Evolutionary conservation across 192 early-diverging fungal species (phyloP).

Genomic region (Allomyces macrogynus): DNA sequence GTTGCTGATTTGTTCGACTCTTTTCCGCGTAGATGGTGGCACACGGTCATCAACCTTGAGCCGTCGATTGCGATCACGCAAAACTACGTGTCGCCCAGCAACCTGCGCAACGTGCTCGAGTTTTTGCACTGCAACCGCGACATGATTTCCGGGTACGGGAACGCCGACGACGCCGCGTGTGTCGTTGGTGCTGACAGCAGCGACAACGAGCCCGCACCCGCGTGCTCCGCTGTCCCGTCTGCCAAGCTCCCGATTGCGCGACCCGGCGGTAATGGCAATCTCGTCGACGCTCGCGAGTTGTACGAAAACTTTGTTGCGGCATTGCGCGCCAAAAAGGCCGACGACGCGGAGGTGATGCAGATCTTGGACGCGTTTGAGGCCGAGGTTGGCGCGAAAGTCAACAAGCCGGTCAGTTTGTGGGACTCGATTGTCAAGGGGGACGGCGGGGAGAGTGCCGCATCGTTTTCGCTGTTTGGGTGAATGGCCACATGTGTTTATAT

Average conservation of each 20-base stretch:
- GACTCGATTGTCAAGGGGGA: no score
- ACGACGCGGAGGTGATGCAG: not conserved
- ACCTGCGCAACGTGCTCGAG: slow-evolving; percentile 24
- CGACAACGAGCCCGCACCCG: no score
- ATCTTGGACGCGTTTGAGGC: not conserved
- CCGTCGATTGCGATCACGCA: slow-evolving; percentile 48
- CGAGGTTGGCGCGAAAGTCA: not conserved
- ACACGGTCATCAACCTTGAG: slow-evolving; percentile 48
- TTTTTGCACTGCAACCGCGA: slow-evolving; percentile 25
- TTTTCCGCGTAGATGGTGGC: slow-evolving; percentile 48
- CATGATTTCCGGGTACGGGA: slow-evolving; percentile 23
- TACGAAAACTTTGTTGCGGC: not conserved
- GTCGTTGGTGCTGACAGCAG: not conserved
- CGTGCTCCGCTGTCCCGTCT: no score
- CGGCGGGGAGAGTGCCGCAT: no score
- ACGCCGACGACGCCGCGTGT: not conserved
- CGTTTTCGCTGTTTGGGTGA: no score
- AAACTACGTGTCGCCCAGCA: slow-evolving; percentile 42
- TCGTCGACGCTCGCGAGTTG: not conserved
- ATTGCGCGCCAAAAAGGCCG: not conserved
- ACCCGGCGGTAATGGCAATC: no score
- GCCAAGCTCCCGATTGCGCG: not conserved
- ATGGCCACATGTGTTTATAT: no score
- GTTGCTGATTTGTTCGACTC: not conserved
- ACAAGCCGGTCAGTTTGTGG: no score